Conservation (phyloP, 495 filamentous ascomycete species). For the Podospora pseudocomata region DNA sequence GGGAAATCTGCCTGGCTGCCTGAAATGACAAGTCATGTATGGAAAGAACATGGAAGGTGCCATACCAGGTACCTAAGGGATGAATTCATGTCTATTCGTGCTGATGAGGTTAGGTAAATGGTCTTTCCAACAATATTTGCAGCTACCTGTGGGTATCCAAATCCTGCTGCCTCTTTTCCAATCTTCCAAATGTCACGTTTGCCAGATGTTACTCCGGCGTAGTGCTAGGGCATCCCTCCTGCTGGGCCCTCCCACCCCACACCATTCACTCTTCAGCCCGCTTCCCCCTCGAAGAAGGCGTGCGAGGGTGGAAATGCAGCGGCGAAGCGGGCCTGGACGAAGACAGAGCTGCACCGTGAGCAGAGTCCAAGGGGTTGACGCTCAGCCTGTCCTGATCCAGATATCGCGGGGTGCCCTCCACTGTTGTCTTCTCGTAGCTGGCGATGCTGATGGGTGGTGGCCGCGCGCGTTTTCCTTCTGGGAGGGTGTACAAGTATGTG, state of each 20-base stretch:
- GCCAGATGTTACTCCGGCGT: too few species aligned
- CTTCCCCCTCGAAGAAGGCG: conserved; percentile 39
- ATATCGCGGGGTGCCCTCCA: conserved; percentile 42
- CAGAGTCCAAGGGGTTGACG: conserved; percentile 42
- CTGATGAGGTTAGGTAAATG: too few species aligned
- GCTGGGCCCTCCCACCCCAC: neutral
- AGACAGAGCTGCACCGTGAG: conserved; percentile 52
- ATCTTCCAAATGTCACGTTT: neutral
- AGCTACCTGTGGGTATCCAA: too few species aligned
- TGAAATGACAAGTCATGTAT: too few species aligned
- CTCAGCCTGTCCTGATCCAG: conserved; percentile 32
- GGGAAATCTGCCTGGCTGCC: neutral
- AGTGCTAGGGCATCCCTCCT: too few species aligned
- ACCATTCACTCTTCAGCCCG: conserved; percentile 36
- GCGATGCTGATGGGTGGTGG: conserved; percentile 74
- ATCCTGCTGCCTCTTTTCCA: too few species aligned
- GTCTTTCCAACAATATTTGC: too few species aligned
- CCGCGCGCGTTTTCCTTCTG: conserved; percentile 51
- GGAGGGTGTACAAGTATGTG: conserved; percentile 76
- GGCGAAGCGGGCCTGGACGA: conserved; percentile 68
- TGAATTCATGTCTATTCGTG: too few species aligned
- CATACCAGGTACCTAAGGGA: too few species aligned
- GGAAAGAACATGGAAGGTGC: too few species aligned
- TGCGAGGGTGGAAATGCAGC: conserved; percentile 48
- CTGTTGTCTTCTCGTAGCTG: conserved; percentile 68